Conservation (phyloP, 208 protist genomes). For the Leptomonas pyrrhocoris region DNA sequence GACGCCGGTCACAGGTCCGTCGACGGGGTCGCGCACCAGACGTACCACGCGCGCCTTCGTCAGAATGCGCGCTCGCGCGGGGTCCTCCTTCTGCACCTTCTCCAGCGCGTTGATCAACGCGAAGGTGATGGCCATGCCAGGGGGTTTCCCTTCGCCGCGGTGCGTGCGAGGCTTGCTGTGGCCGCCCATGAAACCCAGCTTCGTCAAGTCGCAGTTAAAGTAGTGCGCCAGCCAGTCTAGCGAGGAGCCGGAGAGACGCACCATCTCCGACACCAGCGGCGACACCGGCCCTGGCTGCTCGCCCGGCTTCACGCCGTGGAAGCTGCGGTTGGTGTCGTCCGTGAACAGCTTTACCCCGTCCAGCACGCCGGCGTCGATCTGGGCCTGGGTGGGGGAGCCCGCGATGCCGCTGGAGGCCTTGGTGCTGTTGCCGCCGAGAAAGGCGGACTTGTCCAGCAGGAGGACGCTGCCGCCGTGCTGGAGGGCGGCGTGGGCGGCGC, state of each 20-base stretch:
- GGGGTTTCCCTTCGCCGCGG: constrained; percentile 63
- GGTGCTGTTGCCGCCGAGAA: constrained; percentile 78
- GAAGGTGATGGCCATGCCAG: constrained; percentile 88
- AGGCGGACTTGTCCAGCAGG: constrained; percentile 91
- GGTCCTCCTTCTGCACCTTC: constrained; percentile 36
- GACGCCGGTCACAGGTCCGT: constrained; percentile 62
- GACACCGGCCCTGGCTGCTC: constrained; percentile 37
- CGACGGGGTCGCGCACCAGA: constrained; percentile 46
- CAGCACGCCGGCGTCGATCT: constrained; percentile 54
- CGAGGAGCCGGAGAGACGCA: constrained; percentile 55
- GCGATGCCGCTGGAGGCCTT: constrained; percentile 95
- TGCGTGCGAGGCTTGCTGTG: constrained; percentile 85
- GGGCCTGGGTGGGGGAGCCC: constrained; percentile 73
- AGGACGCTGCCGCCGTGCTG: constrained; percentile 68
- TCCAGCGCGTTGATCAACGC: constrained; percentile 74
- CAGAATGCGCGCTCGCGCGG: constrained; percentile 45
- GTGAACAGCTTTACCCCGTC: constrained; percentile 71
- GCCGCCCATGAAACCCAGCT: constrained; percentile 80
- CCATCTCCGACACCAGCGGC: constrained; percentile 64
- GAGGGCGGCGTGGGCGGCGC: constrained; percentile 50
- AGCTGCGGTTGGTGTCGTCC: constrained; percentile 59
- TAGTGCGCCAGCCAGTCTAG: constrained; percentile 69
- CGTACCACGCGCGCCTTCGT: constrained; percentile 52
- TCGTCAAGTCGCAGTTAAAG: constrained; percentile 81
- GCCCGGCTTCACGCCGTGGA: constrained; percentile 48